Base-by-base conservation (phyloP, 345 rosid genomes). In the Lenwebbia sp. region DNA sequence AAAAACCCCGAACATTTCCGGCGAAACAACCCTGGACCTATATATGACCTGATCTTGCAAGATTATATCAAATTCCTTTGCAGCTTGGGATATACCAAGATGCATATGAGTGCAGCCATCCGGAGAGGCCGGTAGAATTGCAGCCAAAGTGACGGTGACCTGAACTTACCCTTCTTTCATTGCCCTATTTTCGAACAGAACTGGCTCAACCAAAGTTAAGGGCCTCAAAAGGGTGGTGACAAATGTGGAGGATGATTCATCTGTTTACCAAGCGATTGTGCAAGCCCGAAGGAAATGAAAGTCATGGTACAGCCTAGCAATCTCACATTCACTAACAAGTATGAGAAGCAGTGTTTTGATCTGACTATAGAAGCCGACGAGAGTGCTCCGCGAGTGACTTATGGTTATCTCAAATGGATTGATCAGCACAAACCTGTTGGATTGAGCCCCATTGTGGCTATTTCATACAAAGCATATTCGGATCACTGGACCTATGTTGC, bases 51-150 rank as follows among this genome's bases (percentile, higher is more conserved):
- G 62, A 49, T 10, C 25, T 78, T 87, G 6, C 90, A 92, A 75
- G 93, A 91, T 54, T 93, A 92, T 28, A 58, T 88, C 25, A 81
- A 90, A 60, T 90, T 90, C 89, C 75, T 90, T 4, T 91, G 93
- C 30, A 85, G 86, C 53, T 89, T 91, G 19, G 86, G 86, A 23
- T 93, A 90, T 56, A 87, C 85, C 10, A 49, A 84, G 22, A 82
- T 85, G 53, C 93, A 90, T 41, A 91, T 93, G 89, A 87, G 65
- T 49, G 89, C 87, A 11, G 74, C 90, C 44, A 83, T 90, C 15
- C 47, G 93, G 56, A 52, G 55, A 83, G 89, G 82, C 41, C 53
- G 86, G 22, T 89, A 90, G 93, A 89, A 54, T 58, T 90, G 95
- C 91, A 89, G 65, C 57, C 70, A 84, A 70, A 78, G 62, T 49